phyloP scores from a whole-genome alignment of 2,329 filamentous ascomycete species.

The Monosporascus sp. region DNA sequence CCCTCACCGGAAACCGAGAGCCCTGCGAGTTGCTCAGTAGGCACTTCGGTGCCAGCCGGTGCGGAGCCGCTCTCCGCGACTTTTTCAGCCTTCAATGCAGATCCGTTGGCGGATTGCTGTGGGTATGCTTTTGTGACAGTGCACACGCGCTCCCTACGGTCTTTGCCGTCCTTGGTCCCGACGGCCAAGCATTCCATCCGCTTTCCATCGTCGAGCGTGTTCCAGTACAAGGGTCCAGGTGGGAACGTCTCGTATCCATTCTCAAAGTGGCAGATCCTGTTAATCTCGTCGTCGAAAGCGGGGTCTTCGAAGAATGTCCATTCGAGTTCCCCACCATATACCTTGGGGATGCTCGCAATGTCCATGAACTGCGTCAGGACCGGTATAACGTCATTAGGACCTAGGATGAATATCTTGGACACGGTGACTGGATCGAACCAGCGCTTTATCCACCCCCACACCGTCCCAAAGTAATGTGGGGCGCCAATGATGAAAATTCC shows the following conservation, averaged over 20 bases:
- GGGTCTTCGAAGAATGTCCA: constrained; percentile 80
- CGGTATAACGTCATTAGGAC: constrained; percentile 63
- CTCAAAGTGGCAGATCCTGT: constrained; percentile 42
- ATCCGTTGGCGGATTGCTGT: constrained; percentile 14
- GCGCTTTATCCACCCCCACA: constrained; percentile 92
- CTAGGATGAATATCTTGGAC: constrained; percentile 92
- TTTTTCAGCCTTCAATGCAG: constrained; percentile 3
- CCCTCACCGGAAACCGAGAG: constrained; percentile 13
- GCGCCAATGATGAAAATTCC: constrained; percentile 72
- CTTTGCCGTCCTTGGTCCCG: constrained; percentile 40
- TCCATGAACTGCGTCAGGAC: constrained; percentile 81
- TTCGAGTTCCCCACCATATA: constrained; percentile 82
- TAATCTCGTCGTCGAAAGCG: constrained; percentile 37
- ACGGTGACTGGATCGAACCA: constrained; percentile 94
- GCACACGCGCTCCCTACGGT: constrained; percentile 43
- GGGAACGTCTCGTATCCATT: constrained; percentile 49
- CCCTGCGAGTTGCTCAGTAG: constrained; percentile 12
- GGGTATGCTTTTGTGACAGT: constrained; percentile 41
- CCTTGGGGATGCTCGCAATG: constrained; percentile 74
- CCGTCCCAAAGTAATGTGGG: constrained; percentile 83
- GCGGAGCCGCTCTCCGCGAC: constrained; percentile 9
- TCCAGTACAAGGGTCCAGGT: constrained; percentile 52
- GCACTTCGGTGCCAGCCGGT: constrained; percentile 4
- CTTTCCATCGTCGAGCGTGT: constrained; percentile 39
- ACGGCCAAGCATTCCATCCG: constrained; percentile 47